These are phyloP conservation scores for Solanum megistacrolobum DNA, from an alignment of 257 asterid genomes.

Conservation along the genomic window DNA sequence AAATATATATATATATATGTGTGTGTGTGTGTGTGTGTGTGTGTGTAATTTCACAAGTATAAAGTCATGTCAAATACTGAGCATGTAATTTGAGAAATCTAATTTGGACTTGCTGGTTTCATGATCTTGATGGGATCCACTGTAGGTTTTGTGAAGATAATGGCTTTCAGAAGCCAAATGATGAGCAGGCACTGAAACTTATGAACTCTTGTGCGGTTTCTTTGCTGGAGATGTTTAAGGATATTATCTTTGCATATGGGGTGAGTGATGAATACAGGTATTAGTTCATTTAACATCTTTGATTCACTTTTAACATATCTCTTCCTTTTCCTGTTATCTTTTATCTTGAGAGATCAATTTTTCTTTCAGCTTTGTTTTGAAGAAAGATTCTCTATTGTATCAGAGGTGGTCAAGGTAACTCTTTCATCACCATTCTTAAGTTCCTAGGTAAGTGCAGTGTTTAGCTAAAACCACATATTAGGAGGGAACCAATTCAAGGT, in stretches of 20 bases:
- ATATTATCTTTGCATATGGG: conserved; percentile 77
- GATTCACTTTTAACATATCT: background rate
- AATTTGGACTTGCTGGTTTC: background rate
- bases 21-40: too few species aligned
- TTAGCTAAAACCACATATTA: background rate
- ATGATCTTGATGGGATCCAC: background rate
- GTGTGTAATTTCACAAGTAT: background rate
- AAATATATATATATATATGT: background rate
- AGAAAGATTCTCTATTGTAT: conserved; percentile 60
- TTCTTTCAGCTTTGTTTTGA: conserved; percentile 67
- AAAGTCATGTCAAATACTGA: background rate
- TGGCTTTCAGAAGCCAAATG: conserved; percentile 85
- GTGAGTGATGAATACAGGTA: conserved; percentile 92
- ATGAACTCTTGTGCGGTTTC: conserved; percentile 80
- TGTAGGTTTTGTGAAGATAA: conserved; percentile 65
- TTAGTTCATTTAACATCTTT: conserved; percentile 1
- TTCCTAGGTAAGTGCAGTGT: background rate
- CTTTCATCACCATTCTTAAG: background rate
- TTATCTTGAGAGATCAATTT: background rate
- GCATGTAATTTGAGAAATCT: background rate
- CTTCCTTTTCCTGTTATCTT: background rate
- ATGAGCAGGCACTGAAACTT: conserved; percentile 66
- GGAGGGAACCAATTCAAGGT: background rate
- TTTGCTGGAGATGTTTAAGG: conserved; percentile 63
- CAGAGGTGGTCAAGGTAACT: conserved; percentile 60